phyloP scores from a whole-genome alignment of 2,329 filamentous ascomycete species.

The Colletotrichum liriopes region DNA sequence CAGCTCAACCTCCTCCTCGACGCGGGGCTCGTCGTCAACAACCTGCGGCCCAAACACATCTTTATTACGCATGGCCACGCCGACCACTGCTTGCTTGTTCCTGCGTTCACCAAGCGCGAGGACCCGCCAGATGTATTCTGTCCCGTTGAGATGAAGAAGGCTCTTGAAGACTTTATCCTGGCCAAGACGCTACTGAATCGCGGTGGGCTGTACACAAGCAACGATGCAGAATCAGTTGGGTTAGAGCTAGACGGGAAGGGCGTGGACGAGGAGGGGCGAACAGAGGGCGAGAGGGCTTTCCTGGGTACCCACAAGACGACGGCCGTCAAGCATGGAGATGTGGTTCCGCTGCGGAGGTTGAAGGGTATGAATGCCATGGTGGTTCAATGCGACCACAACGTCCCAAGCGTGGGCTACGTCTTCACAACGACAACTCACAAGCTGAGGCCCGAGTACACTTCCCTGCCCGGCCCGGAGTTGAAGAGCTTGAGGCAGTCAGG shows the following conservation, averaged over 20 bases:
- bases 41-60: constrained; percentile 62
- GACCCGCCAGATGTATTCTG: constrained; percentile 64
- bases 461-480: constrained; percentile 55
- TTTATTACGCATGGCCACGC: constrained; percentile 66
- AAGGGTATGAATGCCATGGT: constrained; percentile 58
- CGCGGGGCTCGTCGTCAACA: constrained; percentile 63
- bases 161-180: constrained; percentile 58
- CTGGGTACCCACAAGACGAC: constrained; percentile 59
- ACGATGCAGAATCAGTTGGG: constrained; percentile 46
- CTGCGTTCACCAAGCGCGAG: constrained; percentile 60
- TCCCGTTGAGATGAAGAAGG: constrained; percentile 57
- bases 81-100: constrained; percentile 61
- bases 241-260: constrained; percentile 42
- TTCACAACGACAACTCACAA: constrained; percentile 58
- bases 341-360: constrained; percentile 53
- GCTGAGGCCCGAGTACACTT: constrained; percentile 56
- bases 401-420: constrained; percentile 65
- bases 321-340: constrained; percentile 54
- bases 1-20: constrained; percentile 66
- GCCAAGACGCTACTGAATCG: constrained; percentile 60
- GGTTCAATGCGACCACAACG: constrained; percentile 63
- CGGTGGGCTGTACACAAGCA: constrained; percentile 54
- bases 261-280: constrained; percentile 42
- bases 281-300: constrained; percentile 45
- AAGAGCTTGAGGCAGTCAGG: constrained; percentile 56